Percentiles rank a stretch among this genome's conserved stretches.
Evolutionary conservation across 106 monocot species (phyloP).

Genomic region (Dendrobium catenatum): DNA sequence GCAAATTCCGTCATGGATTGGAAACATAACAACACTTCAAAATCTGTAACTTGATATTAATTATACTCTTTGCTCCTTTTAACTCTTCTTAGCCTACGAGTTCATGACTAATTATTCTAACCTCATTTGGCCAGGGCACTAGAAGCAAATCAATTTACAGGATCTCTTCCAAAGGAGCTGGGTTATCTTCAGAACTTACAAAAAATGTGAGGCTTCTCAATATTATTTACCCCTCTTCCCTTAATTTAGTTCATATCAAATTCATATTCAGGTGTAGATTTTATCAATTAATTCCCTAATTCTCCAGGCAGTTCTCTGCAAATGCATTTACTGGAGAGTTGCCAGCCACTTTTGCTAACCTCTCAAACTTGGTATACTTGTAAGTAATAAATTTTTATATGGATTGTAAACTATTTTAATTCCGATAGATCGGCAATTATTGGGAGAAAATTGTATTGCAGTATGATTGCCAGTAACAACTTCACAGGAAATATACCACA

Average conservation of each 20-base stretch:
- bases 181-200: constrained; percentile 1
- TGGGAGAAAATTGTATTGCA: not conserved
- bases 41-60: constrained; percentile 2
- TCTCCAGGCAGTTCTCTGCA: constrained; percentile 1
- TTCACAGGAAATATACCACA: constrained; percentile 11
- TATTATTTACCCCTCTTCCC: not conserved
- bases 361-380: constrained; percentile 7
- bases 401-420: not conserved
- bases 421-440: not conserved
- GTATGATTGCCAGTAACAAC: constrained; percentile 6
- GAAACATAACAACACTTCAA: constrained; percentile 6
- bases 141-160: constrained; percentile 8
- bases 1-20: constrained; percentile 11
- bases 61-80: not conserved
- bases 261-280: not conserved
- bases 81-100: not conserved
- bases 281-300: not conserved
- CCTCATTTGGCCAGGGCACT: not conserved
- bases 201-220: constrained; percentile 4
- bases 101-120: not conserved
- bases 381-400: constrained; percentile 4
- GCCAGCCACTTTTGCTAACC: constrained; percentile 7
- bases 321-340: constrained; percentile 10
- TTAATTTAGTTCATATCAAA: not conserved
- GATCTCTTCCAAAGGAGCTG: constrained; percentile 11